Base-by-base conservation (phyloP, 1,284 basidiomycete genomes). In the Irpex sp. region DNA sequence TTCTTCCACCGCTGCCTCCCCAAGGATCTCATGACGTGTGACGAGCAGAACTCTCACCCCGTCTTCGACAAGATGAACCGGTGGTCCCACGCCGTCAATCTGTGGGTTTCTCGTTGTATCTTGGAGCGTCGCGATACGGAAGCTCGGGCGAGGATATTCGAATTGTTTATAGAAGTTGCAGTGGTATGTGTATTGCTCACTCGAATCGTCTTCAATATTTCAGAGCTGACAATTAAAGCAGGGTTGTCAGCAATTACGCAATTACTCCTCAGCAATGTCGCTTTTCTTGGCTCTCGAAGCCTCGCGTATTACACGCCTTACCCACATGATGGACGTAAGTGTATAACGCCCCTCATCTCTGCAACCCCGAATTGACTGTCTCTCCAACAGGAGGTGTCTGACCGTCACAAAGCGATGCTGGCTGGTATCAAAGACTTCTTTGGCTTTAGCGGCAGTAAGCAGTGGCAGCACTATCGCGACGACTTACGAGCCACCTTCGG, bases 1-100 rank as follows among this genome's bases (percentile, higher is more conserved):
- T 58, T 67, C 21, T 69, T 70, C 58, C 64, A 65, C 33, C n/a
- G 55, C 5, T 62, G 67, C 33, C 35, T 64, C 8, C 70, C 70
- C 9, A 19, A 69, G 12, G 58, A 59, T 23, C 23, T 56, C 16
- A 59, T 63, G 45, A 36, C 36, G 19, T 53, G 59, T 28, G 33
- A 37, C 5, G 58, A 61, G 19, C 28, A 61, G 45, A 33, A 56
- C 35, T 61, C 23, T 36, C 39, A 48, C 37, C 42, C 52, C 35
- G 42, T 35, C 21, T 47, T 66, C 14, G 56, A 55, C 9, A 33
- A 36, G 8, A 65, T 64, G 64, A 42, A 51, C 23, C 10, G 37
- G 39, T 68, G 66, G 61, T 62, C 59, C 5, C 61, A 63, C 18
- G 64, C 64, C 5, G 19, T 68, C 12, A 23, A 56, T 23, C 51